Base-by-base conservation (phyloP, 1,284 basidiomycete genomes). In the Thecaphora frezii region DNA sequence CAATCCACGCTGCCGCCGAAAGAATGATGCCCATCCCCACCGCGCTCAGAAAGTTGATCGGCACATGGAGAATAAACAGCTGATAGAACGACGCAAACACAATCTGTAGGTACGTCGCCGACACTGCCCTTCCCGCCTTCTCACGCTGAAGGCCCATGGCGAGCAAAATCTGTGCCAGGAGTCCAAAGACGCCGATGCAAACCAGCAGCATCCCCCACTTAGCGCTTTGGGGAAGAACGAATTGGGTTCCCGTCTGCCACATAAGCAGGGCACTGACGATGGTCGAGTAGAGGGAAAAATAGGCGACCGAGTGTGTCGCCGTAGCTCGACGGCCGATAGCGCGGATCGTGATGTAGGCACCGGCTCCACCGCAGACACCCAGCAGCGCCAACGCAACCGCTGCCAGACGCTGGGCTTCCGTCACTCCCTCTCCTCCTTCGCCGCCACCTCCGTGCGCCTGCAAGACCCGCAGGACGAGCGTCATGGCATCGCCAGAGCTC, bases 261-360 rank as follows among this genome's bases (percentile, higher is more conserved):
- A 71, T 69, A 22, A 59, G 50, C 10, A 85, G 58, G 12, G 80
- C 76, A 1, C 85, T 82, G 1, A 84, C 83, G 38, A 88, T 76
- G 2, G 87, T 83, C 57, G 86, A 87, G 68, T 85, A 83, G 24
- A 83, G 78, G 0, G 88, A 86, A 71, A 89, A 90, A 54, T 84
- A 87, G 2, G 83, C 82, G 60, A 90, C 83, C n/a, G 84, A 83
- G 73, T 91, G 89, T 51, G 90, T 79, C 0, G 88, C 83, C 66
- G 89, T 87, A 4, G 88, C 88, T 0, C 86, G 83, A 58, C 84
- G 86, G 2, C 89, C 89, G 26, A 90, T 87, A 8, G 85, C 85
- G 4, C 88, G 84, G 36, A 91, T 85, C 0, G 85, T 81, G 1
- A 84, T 85, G 71, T 87, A 88, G 26, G 86, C 85, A 10, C 82